These are phyloP conservation scores for Senna siamea DNA, from an alignment of 306 rosid species.

Conservation along the genomic window DNA sequence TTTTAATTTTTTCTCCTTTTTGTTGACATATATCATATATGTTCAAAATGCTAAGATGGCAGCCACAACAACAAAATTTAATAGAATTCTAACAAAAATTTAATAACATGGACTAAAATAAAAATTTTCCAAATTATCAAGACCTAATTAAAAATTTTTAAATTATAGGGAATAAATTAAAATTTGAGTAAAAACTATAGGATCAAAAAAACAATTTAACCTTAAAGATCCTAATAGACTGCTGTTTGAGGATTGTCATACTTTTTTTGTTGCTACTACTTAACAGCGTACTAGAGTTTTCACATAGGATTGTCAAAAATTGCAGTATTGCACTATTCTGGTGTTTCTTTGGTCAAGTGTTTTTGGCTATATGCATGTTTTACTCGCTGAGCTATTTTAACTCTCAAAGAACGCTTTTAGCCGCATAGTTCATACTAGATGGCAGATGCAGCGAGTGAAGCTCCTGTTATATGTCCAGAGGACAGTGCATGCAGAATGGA, in stretches of 20 bases:
- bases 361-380: neutral
- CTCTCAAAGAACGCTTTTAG: neutral
- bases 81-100: too few species aligned
- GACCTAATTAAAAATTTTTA: too few species aligned
- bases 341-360: neutral
- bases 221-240: neutral
- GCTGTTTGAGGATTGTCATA: too few species aligned
- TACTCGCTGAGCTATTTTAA: neutral
- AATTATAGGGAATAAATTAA: too few species aligned
- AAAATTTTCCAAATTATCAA: too few species aligned
- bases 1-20: too few species aligned
- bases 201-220: too few species aligned
- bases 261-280: neutral
- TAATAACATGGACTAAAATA: too few species aligned
- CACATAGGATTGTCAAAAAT: neutral
- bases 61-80: too few species aligned
- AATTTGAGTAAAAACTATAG: too few species aligned
- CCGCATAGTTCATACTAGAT: neutral
- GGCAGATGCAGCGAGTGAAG: neutral
- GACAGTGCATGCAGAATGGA: neutral
- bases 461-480: neutral
- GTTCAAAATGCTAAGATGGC: too few species aligned
- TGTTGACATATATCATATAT: too few species aligned
- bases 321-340: neutral
- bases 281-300: neutral